Evolutionary conservation across 2,329 filamentous ascomycete genomes (phyloP).

Genomic region (Blastomyces emzantsi): DNA sequence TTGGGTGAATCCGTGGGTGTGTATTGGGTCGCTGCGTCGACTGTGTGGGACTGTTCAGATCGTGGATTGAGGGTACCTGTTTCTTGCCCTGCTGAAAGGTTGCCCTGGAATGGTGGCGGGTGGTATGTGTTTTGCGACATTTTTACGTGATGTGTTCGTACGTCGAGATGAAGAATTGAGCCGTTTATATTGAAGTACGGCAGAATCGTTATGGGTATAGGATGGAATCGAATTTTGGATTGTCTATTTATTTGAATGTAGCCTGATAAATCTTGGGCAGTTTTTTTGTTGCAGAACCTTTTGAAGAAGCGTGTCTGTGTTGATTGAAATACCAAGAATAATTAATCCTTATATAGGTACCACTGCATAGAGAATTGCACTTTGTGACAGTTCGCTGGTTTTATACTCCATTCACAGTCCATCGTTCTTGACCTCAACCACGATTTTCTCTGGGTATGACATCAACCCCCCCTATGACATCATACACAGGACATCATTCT

Average conservation of each 20-base stretch:
- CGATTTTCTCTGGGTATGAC: background rate
- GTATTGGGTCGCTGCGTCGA: background rate
- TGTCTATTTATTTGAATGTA: background rate
- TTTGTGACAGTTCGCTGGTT: background rate
- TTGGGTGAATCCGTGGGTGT: no score
- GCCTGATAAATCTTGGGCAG: background rate
- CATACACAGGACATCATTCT: background rate
- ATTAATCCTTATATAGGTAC: background rate
- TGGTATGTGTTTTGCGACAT: slow-evolving; percentile 2
- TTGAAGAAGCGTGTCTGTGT: background rate
- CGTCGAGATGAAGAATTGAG: background rate
- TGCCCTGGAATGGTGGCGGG: background rate
- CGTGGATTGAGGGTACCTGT: background rate
- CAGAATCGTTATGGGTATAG: background rate
- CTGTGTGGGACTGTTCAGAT: background rate
- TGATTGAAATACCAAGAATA: background rate
- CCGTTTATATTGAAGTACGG: background rate
- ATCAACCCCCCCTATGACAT: background rate
- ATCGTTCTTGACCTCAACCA: background rate
- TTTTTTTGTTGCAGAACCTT: background rate
- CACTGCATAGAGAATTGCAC: background rate
- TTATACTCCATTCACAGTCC: background rate
- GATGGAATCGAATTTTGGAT: background rate
- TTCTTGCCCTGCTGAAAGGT: background rate
- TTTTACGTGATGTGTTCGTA: background rate